Base-by-base conservation (phyloP, 1,284 basidiomycete genomes). In the Sporisorium graminicola region DNA sequence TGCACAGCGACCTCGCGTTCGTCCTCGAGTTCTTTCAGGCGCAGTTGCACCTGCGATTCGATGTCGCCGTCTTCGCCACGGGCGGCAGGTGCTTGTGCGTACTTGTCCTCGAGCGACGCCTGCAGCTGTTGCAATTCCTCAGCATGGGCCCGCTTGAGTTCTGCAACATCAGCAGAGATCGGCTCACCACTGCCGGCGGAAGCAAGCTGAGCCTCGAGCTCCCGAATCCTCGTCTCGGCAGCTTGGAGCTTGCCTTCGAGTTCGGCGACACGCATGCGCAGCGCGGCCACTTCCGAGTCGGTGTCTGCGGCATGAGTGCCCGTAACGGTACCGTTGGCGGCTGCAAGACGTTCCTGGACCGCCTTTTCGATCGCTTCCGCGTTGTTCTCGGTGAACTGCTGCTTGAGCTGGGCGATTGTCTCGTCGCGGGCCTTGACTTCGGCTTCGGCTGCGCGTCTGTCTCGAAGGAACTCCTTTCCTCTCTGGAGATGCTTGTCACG, bases 181-280 rank as follows among this genome's bases (percentile, higher is more conserved):
- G 40, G 40, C 40, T 43, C 37, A n/a, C 50, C 50, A 10, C 42
- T 44, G n/a, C 65, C 54, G 43, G 37, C 35, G 9, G 65, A 50
- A 12, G 57, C 65, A 10, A 81, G 75, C 49, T 77, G 63, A 6
- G 63, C 68, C 29, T 79, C 71, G 22, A 73, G 72, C 54, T 79
- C 71, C 40, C 67, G 46, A 54, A 80, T 79, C 44, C 63, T 60
- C 22, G 57, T 50, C 43, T 76, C 71, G 53, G 80, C 64, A 12
- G 70, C 65, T 29, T 51, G 29, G n/a, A 83, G 59, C 42, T 79
- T 76, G 16, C 29, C 65, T 46, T 84, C 77, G 14, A 85, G 74
- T 60, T 84, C 82, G 4, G 72, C 74, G 26, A 85, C 73, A 29
- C 79, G 74, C 20, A 58, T 55, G 9, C 79, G 69, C 27, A 79